Evolutionary conservation across 345 rosid genomes (phyloP).

Genomic region (Arabidopsis arenosa): DNA sequence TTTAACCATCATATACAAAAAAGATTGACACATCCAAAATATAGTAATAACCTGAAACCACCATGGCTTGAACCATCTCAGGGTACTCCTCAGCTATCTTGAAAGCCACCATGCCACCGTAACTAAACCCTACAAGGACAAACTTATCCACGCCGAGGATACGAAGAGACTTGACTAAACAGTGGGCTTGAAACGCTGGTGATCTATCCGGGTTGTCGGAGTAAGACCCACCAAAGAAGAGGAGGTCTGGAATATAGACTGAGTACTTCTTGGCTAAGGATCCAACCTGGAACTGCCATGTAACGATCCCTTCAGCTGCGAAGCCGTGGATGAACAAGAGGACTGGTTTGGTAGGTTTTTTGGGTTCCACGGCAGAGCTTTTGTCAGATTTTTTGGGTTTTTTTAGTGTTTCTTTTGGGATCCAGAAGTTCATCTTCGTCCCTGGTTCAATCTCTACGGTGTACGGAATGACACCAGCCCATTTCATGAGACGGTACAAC

Average conservation of each 20-base stretch:
- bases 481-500: constrained; percentile 68
- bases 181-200: constrained; percentile 78
- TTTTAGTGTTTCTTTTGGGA: constrained; percentile 65
- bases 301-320: constrained; percentile 83
- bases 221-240: constrained; percentile 81
- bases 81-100: constrained; percentile 80
- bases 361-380: constrained; percentile 15
- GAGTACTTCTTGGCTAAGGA: constrained; percentile 78
- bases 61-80: constrained; percentile 68
- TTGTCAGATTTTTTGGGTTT: constrained; percentile 48
- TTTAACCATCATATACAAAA: no score
- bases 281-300: constrained; percentile 94
- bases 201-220: constrained; percentile 72
- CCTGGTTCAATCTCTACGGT: constrained; percentile 71
- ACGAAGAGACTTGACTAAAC: constrained; percentile 63
- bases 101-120: constrained; percentile 93
- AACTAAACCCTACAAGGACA: constrained; percentile 78
- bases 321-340: constrained; percentile 84
- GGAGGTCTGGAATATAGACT: constrained; percentile 81
- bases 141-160: constrained; percentile 79
- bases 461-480: constrained; percentile 68
- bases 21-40: neutral
- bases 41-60: constrained; percentile 56
- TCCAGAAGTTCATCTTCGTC: constrained; percentile 86
- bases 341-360: constrained; percentile 58